Conservation (phyloP, 1,139 yeast species). For the Scheffersomyces titani region DNA sequence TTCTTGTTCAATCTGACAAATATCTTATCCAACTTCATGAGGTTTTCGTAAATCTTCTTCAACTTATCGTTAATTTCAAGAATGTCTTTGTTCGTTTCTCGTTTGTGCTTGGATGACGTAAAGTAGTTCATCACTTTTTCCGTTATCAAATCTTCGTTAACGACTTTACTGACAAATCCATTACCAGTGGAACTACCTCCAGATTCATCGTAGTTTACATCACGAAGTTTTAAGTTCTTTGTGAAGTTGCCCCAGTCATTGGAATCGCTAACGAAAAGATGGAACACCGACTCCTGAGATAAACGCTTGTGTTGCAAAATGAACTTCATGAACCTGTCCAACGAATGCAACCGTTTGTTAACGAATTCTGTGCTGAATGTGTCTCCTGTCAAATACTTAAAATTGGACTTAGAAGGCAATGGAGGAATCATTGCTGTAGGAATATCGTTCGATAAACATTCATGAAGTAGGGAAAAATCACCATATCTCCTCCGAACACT, state of each 20-base stretch:
- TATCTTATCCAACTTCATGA: constrained; percentile 74
- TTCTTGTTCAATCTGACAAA: constrained; percentile 72
- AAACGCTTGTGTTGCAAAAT: constrained; percentile 73
- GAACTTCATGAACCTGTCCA: constrained; percentile 73
- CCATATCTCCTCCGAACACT: constrained; percentile 77
- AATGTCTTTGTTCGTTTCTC: constrained; percentile 76
- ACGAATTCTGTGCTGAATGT: constrained; percentile 82
- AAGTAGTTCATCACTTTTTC: constrained; percentile 93
- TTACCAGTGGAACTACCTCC: constrained; percentile 6
- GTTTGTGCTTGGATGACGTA: constrained; percentile 66
- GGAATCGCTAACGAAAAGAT: constrained; percentile 72
- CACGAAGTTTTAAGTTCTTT: constrained; percentile 48
- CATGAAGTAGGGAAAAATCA: constrained; percentile 78
- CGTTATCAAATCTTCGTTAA: constrained; percentile 65
- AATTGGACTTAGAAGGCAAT: constrained; percentile 85
- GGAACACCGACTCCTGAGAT: constrained; percentile 69
- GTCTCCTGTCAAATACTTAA: constrained; percentile 95
- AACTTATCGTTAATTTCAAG: constrained; percentile 81
- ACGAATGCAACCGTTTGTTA: constrained; percentile 76
- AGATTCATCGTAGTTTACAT: constrained; percentile 27
- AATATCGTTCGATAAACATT: constrained; percentile 70
- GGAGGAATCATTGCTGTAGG: constrained; percentile 92
- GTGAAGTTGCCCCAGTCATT: constrained; percentile 84
- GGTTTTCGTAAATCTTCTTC: constrained; percentile 81
- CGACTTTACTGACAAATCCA: constrained; percentile 42